Base-by-base conservation (phyloP, 2,329 filamentous ascomycete species). In the Ophidiomyces ophidiicola region DNA sequence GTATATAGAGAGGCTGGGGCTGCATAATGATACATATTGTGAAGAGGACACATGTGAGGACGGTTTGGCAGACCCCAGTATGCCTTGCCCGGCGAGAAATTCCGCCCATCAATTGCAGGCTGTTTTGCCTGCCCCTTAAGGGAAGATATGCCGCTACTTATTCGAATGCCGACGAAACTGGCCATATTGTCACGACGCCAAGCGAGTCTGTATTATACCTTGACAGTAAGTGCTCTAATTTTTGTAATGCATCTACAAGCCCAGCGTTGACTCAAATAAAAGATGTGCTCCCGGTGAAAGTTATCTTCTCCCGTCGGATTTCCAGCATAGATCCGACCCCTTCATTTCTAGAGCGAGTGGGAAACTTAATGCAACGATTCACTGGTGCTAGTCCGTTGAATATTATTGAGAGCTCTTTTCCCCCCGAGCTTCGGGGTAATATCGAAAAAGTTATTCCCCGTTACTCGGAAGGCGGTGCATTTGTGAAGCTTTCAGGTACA, bases 381-480 rank as follows among this genome's bases (percentile, higher is more conserved):
- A 66, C 69, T 20, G 67, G 71, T 10, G 69, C 72, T 5, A 72
- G 79, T 43, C 73, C 76, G 0, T 53, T 64, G 18, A 61, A 61
- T 21, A 66, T 80, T 12, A 62, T 76, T 10, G 60, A 71, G 32
- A 71, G 71, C 39, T 80, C 78, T 0, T 73, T 84, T 17, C 81
- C 80, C 1, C 57, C 66, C 3, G 69, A 69, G 6, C 52, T 79
- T 1, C 67, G 74, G 1, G 65, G 93, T 33, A 76, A 79, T 42
- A 75, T 94, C 32, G 82, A 78, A 2, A 80, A 93, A 52, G 79
- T 94, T 11, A 60, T 94, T 12, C 86, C 87, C 0, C 73, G 86
- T 2, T 68, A 92, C 19, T 87, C 92, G 52, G 90, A 98, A 54
- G 90, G 90, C 11, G 90, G 90, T 8, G 85, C 84, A 0, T 96